Conservation (phyloP, 176 grass and related monocot genomes). For the Eragrostis nindensis region DNA sequence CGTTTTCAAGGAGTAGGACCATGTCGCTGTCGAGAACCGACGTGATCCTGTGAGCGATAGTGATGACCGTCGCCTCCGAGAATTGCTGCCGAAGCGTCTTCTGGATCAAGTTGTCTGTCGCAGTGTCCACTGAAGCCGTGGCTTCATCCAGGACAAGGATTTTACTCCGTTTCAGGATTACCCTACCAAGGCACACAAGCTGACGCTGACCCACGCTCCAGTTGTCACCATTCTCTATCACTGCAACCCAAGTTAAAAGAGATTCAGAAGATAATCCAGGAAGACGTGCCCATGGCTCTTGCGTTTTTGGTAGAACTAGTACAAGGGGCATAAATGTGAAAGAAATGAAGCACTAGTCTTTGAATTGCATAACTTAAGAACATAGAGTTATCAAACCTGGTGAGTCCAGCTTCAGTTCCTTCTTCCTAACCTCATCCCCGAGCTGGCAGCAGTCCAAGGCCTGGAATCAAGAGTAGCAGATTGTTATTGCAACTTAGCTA, state of each 20-base stretch:
- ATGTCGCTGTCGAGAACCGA: slow-evolving; percentile 79
- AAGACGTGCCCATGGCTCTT: background rate
- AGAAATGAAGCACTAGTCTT: background rate
- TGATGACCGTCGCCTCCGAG: slow-evolving; percentile 69
- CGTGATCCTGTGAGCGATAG: slow-evolving; percentile 74
- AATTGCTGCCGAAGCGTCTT: slow-evolving; percentile 75
- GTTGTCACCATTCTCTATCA: slow-evolving; percentile 92
- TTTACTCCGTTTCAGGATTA: slow-evolving; percentile 83
- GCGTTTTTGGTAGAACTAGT: background rate
- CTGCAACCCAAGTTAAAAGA: slow-evolving; percentile 45
- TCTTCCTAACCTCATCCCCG: slow-evolving; percentile 76
- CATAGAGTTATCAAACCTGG: slow-evolving; percentile 40
- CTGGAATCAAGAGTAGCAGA: slow-evolving; percentile 35
- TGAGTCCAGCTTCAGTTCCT: slow-evolving; percentile 70
- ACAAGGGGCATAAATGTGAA: background rate
- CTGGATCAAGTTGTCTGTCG: slow-evolving; percentile 80
- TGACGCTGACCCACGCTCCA: slow-evolving; percentile 92
- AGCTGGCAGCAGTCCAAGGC: slow-evolving; percentile 79
- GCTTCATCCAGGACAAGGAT: slow-evolving; percentile 84
- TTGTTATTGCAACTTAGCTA: background rate
- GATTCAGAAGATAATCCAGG: slow-evolving; percentile 16
- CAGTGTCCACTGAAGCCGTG: slow-evolving; percentile 75
- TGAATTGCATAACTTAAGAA: too few relatives aligned
- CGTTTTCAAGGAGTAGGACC: slow-evolving; percentile 78
- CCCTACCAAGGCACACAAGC: slow-evolving; percentile 65